Percentiles rank a stretch among this genome's conserved stretches.
These are phyloP conservation scores for Lentinula raphanica DNA, from an alignment of 768 basidiomycete genomes.

Conservation along the genomic window DNA sequence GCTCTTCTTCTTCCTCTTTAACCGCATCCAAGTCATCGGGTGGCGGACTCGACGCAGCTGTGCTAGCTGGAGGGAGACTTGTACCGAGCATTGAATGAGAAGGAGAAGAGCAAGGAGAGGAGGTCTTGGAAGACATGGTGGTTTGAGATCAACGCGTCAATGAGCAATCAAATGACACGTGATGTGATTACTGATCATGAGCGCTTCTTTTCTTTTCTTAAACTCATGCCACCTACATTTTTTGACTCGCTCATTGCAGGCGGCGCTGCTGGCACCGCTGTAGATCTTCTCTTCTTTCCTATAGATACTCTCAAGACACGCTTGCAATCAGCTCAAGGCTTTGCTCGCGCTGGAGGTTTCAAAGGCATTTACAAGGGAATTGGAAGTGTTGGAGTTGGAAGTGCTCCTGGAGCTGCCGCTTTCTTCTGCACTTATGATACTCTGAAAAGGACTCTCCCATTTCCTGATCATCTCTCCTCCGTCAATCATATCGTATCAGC, in stretches of 20 bases:
- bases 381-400: slow-evolving; percentile 90
- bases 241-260: slow-evolving; percentile 43
- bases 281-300: slow-evolving; percentile 94
- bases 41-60: slow-evolving; percentile 7
- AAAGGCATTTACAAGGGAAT: slow-evolving; percentile 89
- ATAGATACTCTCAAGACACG: slow-evolving; percentile 97
- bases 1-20: background rate
- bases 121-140: background rate
- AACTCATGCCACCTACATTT: background rate
- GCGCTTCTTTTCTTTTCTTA: background rate
- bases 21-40: background rate
- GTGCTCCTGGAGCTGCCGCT: slow-evolving; percentile 91
- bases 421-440: slow-evolving; percentile 96
- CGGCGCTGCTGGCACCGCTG: slow-evolving; percentile 86
- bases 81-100: slow-evolving; percentile 1
- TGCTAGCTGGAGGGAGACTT: background rate
- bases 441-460: slow-evolving; percentile 70
- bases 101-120: slow-evolving; percentile 5
- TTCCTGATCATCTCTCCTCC: slow-evolving; percentile 56
- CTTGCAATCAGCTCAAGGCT: slow-evolving; percentile 84
- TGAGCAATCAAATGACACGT: background rate
- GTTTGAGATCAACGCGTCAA: slow-evolving; percentile 1
- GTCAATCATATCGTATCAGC: slow-evolving; percentile 37
- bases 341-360: slow-evolving; percentile 81
- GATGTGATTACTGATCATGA: background rate